Evolutionary conservation across 106 monocot species (phyloP).

Genomic region (Dendrobium officinale): DNA sequence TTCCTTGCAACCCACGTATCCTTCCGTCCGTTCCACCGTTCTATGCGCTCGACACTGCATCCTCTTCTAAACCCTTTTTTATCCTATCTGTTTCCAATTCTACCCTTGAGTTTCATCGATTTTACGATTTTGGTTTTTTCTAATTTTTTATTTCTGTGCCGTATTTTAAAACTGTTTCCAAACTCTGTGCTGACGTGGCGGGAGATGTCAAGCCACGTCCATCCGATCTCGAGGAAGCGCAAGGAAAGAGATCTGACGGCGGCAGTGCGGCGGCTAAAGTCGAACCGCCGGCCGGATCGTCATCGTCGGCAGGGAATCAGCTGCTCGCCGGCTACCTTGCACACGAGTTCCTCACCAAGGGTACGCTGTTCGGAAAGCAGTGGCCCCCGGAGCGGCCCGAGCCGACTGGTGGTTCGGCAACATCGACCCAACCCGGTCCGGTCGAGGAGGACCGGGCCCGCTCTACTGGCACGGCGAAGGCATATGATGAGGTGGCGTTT

Average conservation of each 20-base stretch:
- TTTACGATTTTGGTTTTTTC: neutral
- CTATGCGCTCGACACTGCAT: neutral
- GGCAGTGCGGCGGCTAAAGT: neutral
- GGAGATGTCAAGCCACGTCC: constrained; percentile 21
- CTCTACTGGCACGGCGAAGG: neutral
- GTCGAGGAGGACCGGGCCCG: neutral
- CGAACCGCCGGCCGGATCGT: constrained; percentile 1
- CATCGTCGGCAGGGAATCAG: constrained; percentile 23
- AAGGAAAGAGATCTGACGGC: constrained; percentile 42
- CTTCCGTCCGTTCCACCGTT: neutral
- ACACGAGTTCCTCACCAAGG: constrained; percentile 76
- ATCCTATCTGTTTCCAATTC: neutral
- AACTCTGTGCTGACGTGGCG: constrained; percentile 25
- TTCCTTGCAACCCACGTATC: neutral
- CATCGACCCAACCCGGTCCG: constrained; percentile 7
- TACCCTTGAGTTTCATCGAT: neutral
- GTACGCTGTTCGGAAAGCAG: constrained; percentile 43
- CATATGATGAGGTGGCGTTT: constrained; percentile 35
- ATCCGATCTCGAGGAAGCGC: constrained; percentile 41
- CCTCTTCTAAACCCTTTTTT: neutral
- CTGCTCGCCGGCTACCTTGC: constrained; percentile 81
- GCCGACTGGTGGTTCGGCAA: neutral
- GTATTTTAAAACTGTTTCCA: neutral
- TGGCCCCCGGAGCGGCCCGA: constrained; percentile 19
- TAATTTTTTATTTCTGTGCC: neutral